Evolutionary conservation across 768 basidiomycete species (phyloP).

Genomic region (Boletus edulis): DNA sequence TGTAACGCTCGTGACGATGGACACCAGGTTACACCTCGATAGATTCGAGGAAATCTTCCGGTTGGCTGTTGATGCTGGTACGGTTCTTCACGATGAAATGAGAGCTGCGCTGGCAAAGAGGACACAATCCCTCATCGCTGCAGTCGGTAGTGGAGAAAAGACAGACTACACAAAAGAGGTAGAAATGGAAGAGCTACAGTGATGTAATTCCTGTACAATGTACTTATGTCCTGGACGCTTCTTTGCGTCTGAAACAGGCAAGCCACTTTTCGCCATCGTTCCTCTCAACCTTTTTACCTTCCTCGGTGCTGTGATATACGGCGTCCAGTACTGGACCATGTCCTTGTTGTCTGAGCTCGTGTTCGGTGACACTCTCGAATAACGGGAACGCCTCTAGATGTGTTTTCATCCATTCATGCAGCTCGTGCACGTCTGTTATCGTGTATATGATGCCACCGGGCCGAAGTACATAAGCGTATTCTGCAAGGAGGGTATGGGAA

Average conservation of each 20-base stretch:
- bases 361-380: constrained; percentile 77
- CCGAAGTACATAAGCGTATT: constrained; percentile 91
- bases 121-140: constrained; percentile 59
- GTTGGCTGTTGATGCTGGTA: constrained; percentile 74
- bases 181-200: constrained; percentile 39
- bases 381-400: constrained; percentile 88
- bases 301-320: constrained; percentile 85
- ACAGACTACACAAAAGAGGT: constrained; percentile 30
- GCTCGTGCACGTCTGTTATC: constrained; percentile 93
- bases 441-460: constrained; percentile 98
- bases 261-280: constrained; percentile 91
- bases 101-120: constrained; percentile 60
- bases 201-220: constrained; percentile 10
- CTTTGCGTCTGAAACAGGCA: constrained; percentile 79
- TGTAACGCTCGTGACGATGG: constrained; percentile 88
- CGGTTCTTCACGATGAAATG: constrained; percentile 84
- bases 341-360: constrained; percentile 70
- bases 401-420: constrained; percentile 92
- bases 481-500: constrained; percentile 94
- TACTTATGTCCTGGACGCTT: constrained; percentile 12
- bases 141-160: constrained; percentile 53
- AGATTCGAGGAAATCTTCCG: constrained; percentile 87
- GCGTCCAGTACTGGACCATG: constrained; percentile 79
- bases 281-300: constrained; percentile 94
- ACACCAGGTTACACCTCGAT: constrained; percentile 90